Base-by-base conservation (phyloP, 2,329 filamentous ascomycete species). In the Sclerotinia borealis region DNA sequence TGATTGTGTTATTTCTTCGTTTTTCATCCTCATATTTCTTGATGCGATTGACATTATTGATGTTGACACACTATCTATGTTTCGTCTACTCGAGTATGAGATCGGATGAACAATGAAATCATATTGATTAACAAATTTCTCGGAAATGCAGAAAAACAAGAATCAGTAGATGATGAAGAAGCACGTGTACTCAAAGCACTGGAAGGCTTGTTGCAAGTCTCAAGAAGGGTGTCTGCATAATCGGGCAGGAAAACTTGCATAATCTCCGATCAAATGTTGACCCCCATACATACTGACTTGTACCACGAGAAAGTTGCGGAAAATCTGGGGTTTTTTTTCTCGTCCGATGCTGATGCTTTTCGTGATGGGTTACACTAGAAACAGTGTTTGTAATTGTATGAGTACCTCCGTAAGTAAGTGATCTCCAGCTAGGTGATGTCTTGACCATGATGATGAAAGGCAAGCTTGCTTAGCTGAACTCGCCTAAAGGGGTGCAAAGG, bases 161-260 rank as follows among this genome's bases (percentile, higher is more conserved):
- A 9, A 25, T n/a, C 29, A 27, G 15, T 5, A 49, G 54, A 45
- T 17, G 15, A 45, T 43, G 5, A 31, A 34, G 5, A 31, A 34
- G 9, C 58, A 60, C n/a, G 58, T 59, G 43, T 7, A 22, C 7
- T n/a, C 5, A n/a, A 17, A 45, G 37, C 31, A 19, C 22, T 25
- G 47, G 27, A 51, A 37, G 11, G 29, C 34, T 61, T 52, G 59
- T 61, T 61, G 59, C 59, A 54, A 29, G 59, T 61, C 48, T 50
- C 29, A 61, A 37, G 9, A 48, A 19, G 47, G 47, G 25, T 48
- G 22, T 51, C 22, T 61, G 59, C 47, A 61, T 61, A 31, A 61
- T 54, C 47, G 29, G 15, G 11, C 22, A 43, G 36, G 34, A 49
- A 11, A 49, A 31, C 45, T 22, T 31, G 59, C 59, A 61, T 37